Base-by-base conservation (phyloP, 441 rosid genomes). In the Macaranga tanarius region DNA sequence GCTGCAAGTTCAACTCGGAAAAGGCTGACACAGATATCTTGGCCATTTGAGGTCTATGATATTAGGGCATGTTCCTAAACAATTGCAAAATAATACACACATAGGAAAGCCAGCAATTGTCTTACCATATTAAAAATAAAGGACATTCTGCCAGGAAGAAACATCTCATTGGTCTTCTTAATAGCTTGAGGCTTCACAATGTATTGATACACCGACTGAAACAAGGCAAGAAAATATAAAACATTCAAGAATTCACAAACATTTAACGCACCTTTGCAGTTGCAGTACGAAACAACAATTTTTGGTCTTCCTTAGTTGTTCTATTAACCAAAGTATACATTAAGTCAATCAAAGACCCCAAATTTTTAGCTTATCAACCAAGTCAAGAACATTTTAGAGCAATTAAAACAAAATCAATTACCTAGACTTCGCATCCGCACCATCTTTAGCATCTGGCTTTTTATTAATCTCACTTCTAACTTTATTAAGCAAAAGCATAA, bases 131-230 rank as follows among this genome's bases (percentile, higher is more conserved):
- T 93, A 80, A 71, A 94, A 69, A 94, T 88, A 83, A 92, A 90
- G 38, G 99, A 75, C 97, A 94, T 92, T 79, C 97, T 86, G 63
- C 99, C 99, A 10, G 97, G 97, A 76, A 94, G 94, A 82, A 94
- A 94, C 93, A 94, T 85, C 84, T 94, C 97, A 79, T 88, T 94
- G 67, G 99, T 83, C 91, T 94, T 94, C 77, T 84, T 76, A 73
- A 83, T 70, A 26, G 91, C 84, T 76, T 94, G 95, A 38, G 95
- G 99, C 85, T 92, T 92, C 75, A 94, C 97, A 51, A 90, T 94
- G 87, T 90, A 90, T 74, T 90, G 90, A 76, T 94, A 94, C 56
- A 90, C 92, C 2, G 97, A 90, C 99, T 94, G 89, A 64, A 82
- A 79, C 19, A 79, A 10, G 38, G 54, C 76, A 60, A 72, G 45